Evolutionary conservation across 1,284 basidiomycete genomes (phyloP).

Genomic region (Leucoagaricus sp.): DNA sequence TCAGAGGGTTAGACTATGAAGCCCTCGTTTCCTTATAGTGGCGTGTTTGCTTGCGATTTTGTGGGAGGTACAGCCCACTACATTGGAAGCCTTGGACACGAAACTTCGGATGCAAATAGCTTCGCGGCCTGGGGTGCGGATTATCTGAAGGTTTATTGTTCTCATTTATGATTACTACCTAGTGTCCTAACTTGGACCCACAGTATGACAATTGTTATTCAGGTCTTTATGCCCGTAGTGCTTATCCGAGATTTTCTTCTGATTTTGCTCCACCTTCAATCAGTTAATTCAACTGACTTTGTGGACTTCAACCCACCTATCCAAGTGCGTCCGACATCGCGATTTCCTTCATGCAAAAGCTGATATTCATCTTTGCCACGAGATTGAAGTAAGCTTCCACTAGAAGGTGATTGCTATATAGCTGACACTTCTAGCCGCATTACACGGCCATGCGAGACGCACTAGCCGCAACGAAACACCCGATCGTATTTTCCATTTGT

Average conservation of each 20-base stretch:
- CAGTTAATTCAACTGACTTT: conserved; percentile 45
- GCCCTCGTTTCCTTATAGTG: too few relatives aligned
- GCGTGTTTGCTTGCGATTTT: conserved; percentile 45
- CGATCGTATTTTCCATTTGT: conserved; percentile 55
- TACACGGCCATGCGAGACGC: conserved; percentile 54
- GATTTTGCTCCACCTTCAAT: not conserved
- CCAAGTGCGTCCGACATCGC: conserved; percentile 26
- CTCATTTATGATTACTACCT: not conserved
- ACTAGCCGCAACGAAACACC: conserved; percentile 44
- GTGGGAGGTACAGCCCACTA: conserved; percentile 45
- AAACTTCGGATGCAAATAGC: conserved; percentile 41
- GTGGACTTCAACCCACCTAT: conserved; percentile 44
- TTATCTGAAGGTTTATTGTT: conserved; percentile 40
- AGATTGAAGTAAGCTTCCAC: conserved; percentile 32
- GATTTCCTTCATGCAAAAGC: not conserved
- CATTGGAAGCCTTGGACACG: conserved; percentile 44
- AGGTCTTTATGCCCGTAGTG: conserved; percentile 18
- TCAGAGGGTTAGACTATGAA: too few relatives aligned
- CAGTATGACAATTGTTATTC: conserved; percentile 52
- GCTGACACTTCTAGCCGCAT: conserved; percentile 32
- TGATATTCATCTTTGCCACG: conserved; percentile 12
- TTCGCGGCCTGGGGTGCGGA: conserved; percentile 51
- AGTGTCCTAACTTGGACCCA: conserved; percentile 8
- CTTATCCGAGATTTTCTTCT: not conserved
- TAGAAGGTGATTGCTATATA: not conserved